Evolutionary conservation across 176 grass and related monocot species (phyloP), one percentile per base, ranked within the genome.

Genomic region (Miscanthus lutarioriparius): DNA sequence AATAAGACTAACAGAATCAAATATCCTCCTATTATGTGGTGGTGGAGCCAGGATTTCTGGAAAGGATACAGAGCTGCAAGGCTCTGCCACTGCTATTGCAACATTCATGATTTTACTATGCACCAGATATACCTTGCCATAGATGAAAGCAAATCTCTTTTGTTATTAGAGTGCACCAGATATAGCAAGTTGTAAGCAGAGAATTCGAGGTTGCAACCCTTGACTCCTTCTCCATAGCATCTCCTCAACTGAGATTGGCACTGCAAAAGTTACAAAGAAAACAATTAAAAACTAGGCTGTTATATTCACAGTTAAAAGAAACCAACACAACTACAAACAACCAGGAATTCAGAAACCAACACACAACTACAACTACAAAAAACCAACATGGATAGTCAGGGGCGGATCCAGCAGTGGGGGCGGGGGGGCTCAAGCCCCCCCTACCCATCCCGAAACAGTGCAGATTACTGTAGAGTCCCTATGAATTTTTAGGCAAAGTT

Each of bases 241-340:
- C 89, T 93, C 70, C 88, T 93, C 84, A 97, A 67, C 64, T 97
- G 95, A 7, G 91, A 97, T 58, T 97, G 95, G 71, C 95, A 97
- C 95, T 97, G 92, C 81, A 92, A 91, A 91, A 64, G 54, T 89
- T 76, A 64, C n/a, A 49, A 58, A 59, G 70, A 45, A 75, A 65
- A 69, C 15, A 63, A 59, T 76, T 79, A 38, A 74, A 79, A 79
- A 56, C 14, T 84, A 79, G 33, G 67, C 5, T 83, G 41, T 20
- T 72, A 30, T 13, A 43, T 78, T 78, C 30, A 70, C n/a, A 43
- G 9, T 82, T 38, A 62, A 12, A 5, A 82, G 59, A 43, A 79
- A 70, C n/a, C 11, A 45, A 36, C 35, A 36, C 35, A 36, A 36
- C 35, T 36, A 36, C 35, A 36, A 36, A 36, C 35, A 36, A 36